Base-by-base conservation (phyloP, 163 green algal species). In the Prototheca wickerhamii region DNA sequence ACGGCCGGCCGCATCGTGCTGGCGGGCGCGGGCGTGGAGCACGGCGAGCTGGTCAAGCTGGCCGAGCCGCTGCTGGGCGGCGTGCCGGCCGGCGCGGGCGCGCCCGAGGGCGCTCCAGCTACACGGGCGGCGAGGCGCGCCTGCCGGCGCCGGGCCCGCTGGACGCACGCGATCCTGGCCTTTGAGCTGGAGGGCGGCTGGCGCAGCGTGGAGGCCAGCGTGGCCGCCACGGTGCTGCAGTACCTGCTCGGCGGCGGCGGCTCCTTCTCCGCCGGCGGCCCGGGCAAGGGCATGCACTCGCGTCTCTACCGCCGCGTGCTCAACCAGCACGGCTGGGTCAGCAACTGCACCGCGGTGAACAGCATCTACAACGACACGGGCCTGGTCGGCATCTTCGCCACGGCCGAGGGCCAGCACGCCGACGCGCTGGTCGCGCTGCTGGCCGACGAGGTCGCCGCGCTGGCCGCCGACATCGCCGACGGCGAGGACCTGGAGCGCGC, bases 271-370 rank as follows among this genome's bases (percentile, higher is more conserved):
- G 75, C 71, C 63, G 90, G 93, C 21, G 93, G 93, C 31, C 88
- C 89, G 6, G 93, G 93, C 76, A 99, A 99, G 78, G 93, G 93
- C 76, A 99, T 99, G 93, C 91, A 99, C 86, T 93, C 82, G 12
- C 78, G 91, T 4, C 81, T 99, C 54, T 98, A 99, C 85, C 90
- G 82, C 4, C 80, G 88, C 33, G 91, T 98, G 68, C 84, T 99
- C n/a, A 96, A 92, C 75, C 76, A 91, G 58, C 78, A 96, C 76
- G 63, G 63, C 51, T 95, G 88, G 87, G 73, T 94, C 51, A 82
- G 93, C 71, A 93, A 90, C 74, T 97, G 89, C 87, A 87, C 80
- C 37, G 86, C 86, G 29, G 5, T 34, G 55, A 89, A 79, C 80
- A 83, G 69, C 69, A 83, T 93, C 26, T 96, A 95, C 82, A 95